Base-by-base conservation (phyloP, 208 protist genomes). In the Wallacemonas collosoma region DNA sequence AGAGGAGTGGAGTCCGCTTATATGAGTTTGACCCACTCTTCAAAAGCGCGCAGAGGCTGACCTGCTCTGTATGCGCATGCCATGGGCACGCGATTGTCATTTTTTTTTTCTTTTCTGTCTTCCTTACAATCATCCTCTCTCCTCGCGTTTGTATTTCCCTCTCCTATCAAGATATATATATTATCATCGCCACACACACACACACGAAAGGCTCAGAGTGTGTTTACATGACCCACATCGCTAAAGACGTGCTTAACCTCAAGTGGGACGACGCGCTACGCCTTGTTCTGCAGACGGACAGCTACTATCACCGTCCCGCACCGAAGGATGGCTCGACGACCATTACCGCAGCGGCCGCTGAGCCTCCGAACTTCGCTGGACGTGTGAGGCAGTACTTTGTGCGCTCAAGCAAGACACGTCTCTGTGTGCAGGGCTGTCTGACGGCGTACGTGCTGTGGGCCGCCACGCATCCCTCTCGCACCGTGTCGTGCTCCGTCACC, bases 401-500 rank as follows among this genome's bases (percentile, higher is more conserved):
- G 12, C 45, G 35, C 44, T 83, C 79, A 45, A 83, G 75, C 75
- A 68, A 68, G 35, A 71, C 68, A 1, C 66, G 79, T 4, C 74
- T 80, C 2, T 57, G 50, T 17, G 50, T 77, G 2, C 75, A 80
- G 66, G 75, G 69, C 17, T 35, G 60, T 5, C 7, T 44, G 14
- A 55, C 51, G 2, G 71, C 71, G 12, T 80, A 80, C 57, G 48
- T 66, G 15, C 35, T 62, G 12, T 83, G 67, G 50, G 70, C 80
- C 1, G 7, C 62, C 26, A 61, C 51, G 2, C 74, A 83, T 57
- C 50, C 56, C 7, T 77, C 74, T 5, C 68, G 60, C 50, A 70
- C 71, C 39, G 71, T 77, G 57, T 64, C 55, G 39, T 76, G 67
- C 36, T 12, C 12, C 45, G 63, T 82, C 26, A 53, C 51, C 9